phyloP scores from a whole-genome alignment of 495 filamentous ascomycete species.

The Parathielavia appendiculata region DNA sequence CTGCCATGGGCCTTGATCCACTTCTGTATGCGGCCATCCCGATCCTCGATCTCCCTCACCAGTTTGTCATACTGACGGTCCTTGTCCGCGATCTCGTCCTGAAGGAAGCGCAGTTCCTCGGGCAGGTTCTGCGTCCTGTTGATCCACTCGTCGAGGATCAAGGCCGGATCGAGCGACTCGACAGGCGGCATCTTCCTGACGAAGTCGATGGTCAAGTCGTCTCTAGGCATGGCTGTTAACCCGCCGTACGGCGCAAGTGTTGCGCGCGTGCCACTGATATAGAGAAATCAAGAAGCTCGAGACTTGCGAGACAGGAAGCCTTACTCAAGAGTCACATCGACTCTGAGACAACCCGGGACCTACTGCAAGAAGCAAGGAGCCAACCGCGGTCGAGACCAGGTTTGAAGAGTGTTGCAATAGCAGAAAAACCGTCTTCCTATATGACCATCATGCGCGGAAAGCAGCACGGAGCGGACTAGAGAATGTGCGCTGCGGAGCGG shows the following conservation, averaged over 20 bases:
- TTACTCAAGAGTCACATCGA: slow-evolving; percentile 6
- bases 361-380: background rate
- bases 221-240: slow-evolving; percentile 56
- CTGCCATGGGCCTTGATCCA: slow-evolving; percentile 83
- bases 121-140: slow-evolving; percentile 83
- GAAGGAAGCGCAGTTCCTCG: slow-evolving; percentile 82
- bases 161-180: slow-evolving; percentile 66
- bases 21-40: slow-evolving; percentile 81
- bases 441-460: background rate
- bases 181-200: slow-evolving; percentile 48
- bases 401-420: background rate
- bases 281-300: background rate
- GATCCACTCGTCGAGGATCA: slow-evolving; percentile 89
- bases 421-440: background rate
- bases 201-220: slow-evolving; percentile 58
- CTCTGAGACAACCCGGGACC: background rate
- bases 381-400: background rate
- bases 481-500: background rate
- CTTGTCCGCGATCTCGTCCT: slow-evolving; percentile 92
- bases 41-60: slow-evolving; percentile 64
- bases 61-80: slow-evolving; percentile 74
- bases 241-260: slow-evolving; percentile 18
- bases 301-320: background rate
- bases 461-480: background rate
- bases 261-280: slow-evolving; percentile 7